These are phyloP conservation scores for Phoenix dactylifera DNA, from an alignment of 176 grass and related monocot genomes.

Conservation along the genomic window DNA sequence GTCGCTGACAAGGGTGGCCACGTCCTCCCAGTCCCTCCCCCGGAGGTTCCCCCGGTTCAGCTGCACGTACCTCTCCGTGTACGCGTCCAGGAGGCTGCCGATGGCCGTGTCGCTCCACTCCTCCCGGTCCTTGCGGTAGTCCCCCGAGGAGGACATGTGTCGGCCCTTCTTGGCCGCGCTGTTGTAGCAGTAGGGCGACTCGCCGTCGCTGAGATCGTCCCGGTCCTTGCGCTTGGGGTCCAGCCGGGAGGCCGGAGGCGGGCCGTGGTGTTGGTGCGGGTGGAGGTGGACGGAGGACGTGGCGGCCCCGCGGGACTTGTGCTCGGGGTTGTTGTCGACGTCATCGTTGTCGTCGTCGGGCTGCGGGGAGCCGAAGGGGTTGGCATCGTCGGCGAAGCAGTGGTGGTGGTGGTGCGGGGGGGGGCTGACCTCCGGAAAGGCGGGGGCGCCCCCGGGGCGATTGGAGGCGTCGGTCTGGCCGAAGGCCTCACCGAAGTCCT, in stretches of 20 bases:
- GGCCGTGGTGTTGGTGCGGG: constrained; percentile 9
- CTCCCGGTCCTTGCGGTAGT: constrained; percentile 90
- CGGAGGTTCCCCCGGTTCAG: constrained; percentile 82
- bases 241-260: background rate
- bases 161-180: constrained; percentile 26
- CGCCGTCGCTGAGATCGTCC: constrained; percentile 71
- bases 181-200: constrained; percentile 68
- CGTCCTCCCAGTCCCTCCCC: constrained; percentile 87
- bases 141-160: constrained; percentile 24
- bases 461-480: constrained; percentile 14
- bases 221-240: constrained; percentile 49
- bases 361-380: constrained; percentile 14
- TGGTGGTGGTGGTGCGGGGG: background rate
- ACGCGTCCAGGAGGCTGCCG: constrained; percentile 62
- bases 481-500: constrained; percentile 20
- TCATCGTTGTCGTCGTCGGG: constrained; percentile 23
- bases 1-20: constrained; percentile 54
- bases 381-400: constrained; percentile 9
- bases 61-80: constrained; percentile 71
- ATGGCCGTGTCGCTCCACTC: constrained; percentile 97
- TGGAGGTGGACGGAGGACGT: background rate
- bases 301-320: background rate
- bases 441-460: background rate
- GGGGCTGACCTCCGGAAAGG: background rate
- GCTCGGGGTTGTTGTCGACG: constrained; percentile 25